Conservation (phyloP, 352 stramenopile species). For the Albugo candida region DNA sequence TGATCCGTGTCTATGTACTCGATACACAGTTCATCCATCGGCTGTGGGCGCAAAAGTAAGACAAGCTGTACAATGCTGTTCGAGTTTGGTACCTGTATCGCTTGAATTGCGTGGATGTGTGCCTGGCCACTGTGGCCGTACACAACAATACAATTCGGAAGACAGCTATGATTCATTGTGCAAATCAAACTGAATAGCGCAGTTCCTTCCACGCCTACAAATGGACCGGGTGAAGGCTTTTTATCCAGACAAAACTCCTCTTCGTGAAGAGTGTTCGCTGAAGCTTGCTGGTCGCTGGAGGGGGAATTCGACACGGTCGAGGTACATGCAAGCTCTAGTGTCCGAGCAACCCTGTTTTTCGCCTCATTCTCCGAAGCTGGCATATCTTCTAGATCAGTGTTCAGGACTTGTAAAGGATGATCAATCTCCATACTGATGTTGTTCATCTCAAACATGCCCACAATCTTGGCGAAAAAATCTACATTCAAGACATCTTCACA, state of each 20-base stretch:
- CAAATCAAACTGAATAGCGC: conserved; percentile 84
- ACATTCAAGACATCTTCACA: conserved; percentile 35
- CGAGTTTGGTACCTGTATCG: conserved; percentile 24
- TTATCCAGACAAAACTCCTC: conserved; percentile 17
- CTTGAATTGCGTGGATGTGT: conserved; percentile 50
- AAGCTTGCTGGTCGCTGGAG: conserved; percentile 12
- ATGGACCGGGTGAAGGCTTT: conserved; percentile 24
- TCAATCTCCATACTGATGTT: conserved; percentile 87
- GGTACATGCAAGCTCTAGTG: not conserved
- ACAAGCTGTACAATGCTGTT: not conserved
- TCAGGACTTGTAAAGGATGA: conserved; percentile 57
- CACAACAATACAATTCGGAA: conserved; percentile 80
- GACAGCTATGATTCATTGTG: conserved; percentile 94
- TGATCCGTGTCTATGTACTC: conserved; percentile 88
- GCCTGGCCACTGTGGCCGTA: conserved; percentile 68
- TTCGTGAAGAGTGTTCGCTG: conserved; percentile 10
- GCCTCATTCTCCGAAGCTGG: not conserved
- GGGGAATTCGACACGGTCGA: conserved; percentile 13
- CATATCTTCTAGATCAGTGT: conserved; percentile 29
- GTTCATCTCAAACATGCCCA: conserved; percentile 96
- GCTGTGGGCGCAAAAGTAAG: conserved; percentile 12
- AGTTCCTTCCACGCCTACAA: conserved; percentile 88
- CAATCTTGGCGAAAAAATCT: conserved; percentile 73
- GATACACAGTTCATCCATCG: conserved; percentile 87
- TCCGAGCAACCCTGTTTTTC: not conserved